phyloP scores from a whole-genome alignment of 2,329 filamentous ascomycete genomes.

The Cytospora piceicola region DNA sequence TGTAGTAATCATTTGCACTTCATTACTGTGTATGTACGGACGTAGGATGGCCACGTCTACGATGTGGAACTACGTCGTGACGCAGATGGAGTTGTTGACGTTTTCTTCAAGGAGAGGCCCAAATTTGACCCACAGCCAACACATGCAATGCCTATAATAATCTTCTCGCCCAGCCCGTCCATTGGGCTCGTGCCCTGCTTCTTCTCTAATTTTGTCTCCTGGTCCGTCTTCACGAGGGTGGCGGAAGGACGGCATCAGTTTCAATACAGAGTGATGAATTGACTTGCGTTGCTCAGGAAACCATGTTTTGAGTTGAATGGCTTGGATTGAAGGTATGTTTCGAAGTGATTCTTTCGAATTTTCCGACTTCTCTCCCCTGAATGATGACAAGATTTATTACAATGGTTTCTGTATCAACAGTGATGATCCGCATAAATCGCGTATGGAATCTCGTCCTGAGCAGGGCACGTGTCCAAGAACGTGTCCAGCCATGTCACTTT shows the following conservation, averaged over 20 bases:
- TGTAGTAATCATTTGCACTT: background rate
- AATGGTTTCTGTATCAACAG: slow-evolving; percentile 20
- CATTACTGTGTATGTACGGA: background rate
- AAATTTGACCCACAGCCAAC: background rate
- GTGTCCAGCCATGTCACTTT: no score
- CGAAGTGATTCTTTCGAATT: no score
- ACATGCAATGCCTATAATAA: background rate
- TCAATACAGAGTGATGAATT: background rate
- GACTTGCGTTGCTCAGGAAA: background rate
- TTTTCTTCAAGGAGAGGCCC: background rate
- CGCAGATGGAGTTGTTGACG: background rate
- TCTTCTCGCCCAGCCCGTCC: background rate
- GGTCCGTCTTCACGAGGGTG: background rate
- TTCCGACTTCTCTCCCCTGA: background rate
- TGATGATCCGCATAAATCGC: slow-evolving; percentile 21
- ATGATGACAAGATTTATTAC: slow-evolving; percentile 18
- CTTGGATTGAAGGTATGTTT: background rate
- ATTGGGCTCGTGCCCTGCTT: background rate
- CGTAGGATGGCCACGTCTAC: background rate
- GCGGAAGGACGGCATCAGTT: background rate
- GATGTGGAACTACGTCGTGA: background rate
- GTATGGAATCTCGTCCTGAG: slow-evolving; percentile 23
- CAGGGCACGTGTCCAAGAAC: background rate
- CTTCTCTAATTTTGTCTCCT: background rate
- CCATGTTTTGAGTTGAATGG: background rate